Evolutionary conservation across 2,329 filamentous ascomycete species (phyloP).

Genomic region (Clarireedia homoeocarpa): DNA sequence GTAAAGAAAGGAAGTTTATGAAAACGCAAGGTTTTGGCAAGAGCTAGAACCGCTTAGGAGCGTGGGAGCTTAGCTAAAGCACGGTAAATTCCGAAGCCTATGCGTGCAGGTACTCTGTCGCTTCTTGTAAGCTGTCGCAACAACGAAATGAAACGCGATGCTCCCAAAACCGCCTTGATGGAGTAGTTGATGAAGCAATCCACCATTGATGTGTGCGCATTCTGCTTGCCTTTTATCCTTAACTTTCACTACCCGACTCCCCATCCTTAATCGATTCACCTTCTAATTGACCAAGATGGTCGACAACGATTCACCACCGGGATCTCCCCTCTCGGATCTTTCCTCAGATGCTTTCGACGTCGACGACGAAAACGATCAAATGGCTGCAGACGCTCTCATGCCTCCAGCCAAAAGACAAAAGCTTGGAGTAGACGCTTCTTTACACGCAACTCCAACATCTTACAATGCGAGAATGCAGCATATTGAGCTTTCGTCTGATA

Average conservation of each 20-base stretch:
- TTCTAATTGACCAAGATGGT: conserved; percentile 31
- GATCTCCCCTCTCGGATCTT: conserved; percentile 57
- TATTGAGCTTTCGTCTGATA: conserved; percentile 74
- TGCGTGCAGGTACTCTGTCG: background rate
- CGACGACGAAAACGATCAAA: conserved; percentile 46
- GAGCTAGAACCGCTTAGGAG: no score
- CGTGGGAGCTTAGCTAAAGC: background rate
- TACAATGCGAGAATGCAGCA: conserved; percentile 28
- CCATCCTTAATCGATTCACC: background rate
- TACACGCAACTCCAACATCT: conserved; percentile 19
- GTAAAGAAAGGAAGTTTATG: no score
- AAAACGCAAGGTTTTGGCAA: no score
- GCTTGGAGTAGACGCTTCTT: conserved; percentile 11
- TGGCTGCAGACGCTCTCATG: conserved; percentile 34
- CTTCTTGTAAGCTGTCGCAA: background rate
- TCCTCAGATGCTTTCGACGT: conserved; percentile 51
- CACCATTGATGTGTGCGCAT: background rate
- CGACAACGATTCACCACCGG: conserved; percentile 45
- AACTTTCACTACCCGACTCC: background rate
- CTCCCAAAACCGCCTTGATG: background rate
- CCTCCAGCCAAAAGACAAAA: conserved; percentile 29
- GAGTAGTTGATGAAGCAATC: background rate
- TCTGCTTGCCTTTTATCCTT: background rate
- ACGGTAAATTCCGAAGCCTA: background rate
- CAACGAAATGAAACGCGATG: background rate